These are phyloP conservation scores for Kregervanrija fluxuum DNA, from an alignment of 805 yeast genomes.

Conservation along the genomic window DNA sequence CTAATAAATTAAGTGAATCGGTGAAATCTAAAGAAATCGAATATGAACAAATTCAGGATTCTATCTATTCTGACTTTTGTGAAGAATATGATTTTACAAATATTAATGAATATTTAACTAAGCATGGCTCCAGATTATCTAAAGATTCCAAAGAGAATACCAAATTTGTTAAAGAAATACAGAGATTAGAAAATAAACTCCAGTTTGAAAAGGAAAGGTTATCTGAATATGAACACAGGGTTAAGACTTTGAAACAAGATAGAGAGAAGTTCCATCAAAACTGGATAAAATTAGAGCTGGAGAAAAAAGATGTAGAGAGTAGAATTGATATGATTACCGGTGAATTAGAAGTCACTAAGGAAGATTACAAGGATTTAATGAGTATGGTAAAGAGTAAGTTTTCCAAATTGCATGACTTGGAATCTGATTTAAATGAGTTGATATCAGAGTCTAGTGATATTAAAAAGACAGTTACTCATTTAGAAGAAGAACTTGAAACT, in stretches of 20 bases:
- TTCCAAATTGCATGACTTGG: slow-evolving; percentile 20
- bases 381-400: slow-evolving; percentile 11
- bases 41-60: slow-evolving; percentile 30
- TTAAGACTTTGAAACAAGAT: slow-evolving; percentile 36
- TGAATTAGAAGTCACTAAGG: slow-evolving; percentile 32
- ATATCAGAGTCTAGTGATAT: slow-evolving; percentile 26
- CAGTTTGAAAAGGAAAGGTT: slow-evolving; percentile 59
- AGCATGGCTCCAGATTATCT: slow-evolving; percentile 53
- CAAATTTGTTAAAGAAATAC: slow-evolving; percentile 52
- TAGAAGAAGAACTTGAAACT: slow-evolving; percentile 49
- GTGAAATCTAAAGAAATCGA: slow-evolving; percentile 19
- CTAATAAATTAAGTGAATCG: slow-evolving; percentile 20
- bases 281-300: slow-evolving; percentile 25
- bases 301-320: slow-evolving; percentile 26
- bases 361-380: slow-evolving; percentile 23
- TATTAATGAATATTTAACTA: slow-evolving; percentile 63
- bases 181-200: slow-evolving; percentile 52
- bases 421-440: slow-evolving; percentile 21
- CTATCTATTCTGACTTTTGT: slow-evolving; percentile 50
- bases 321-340: slow-evolving; percentile 33
- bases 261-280: slow-evolving; percentile 29
- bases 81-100: slow-evolving; percentile 41
- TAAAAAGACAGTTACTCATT: slow-evolving; percentile 29
- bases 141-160: slow-evolving; percentile 54
- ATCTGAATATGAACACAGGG: slow-evolving; percentile 41